Evolutionary conservation across 495 filamentous ascomycete species (phyloP).

Genomic region (Hypoxylon intermedium): DNA sequence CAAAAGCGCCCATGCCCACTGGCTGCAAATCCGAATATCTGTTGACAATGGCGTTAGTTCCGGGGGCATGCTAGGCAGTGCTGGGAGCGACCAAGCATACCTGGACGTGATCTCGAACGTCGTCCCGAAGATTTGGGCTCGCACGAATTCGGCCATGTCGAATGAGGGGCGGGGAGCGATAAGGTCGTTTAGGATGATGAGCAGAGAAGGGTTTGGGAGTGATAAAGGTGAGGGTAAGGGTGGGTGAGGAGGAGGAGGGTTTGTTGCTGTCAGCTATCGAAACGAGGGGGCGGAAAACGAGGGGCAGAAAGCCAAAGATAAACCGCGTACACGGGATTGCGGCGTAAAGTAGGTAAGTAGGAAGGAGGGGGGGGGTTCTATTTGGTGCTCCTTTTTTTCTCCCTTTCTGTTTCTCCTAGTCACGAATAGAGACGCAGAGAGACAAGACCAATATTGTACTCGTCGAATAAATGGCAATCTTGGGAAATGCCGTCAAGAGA

Average conservation of each 20-base stretch:
- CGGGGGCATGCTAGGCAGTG: constrained; percentile 13
- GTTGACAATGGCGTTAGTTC: constrained; percentile 34
- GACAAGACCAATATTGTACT: constrained; percentile 2
- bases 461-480: constrained; percentile 26
- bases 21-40: constrained; percentile 98
- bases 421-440: not conserved
- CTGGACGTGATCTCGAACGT: constrained; percentile 99
- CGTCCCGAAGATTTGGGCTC: constrained; percentile 98
- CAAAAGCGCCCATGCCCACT: constrained; percentile 98
- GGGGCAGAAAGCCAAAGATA: constrained; percentile 27
- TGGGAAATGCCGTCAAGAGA: constrained; percentile 32
- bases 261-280: constrained; percentile 28
- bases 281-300: constrained; percentile 32
- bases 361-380: not conserved
- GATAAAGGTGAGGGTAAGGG: constrained; percentile 15
- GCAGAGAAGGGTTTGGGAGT: constrained; percentile 6
- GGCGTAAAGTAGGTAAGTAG: not conserved
- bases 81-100: constrained; percentile 56
- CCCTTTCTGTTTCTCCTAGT: not conserved
- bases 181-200: constrained; percentile 4
- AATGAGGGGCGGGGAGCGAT: constrained; percentile 18
- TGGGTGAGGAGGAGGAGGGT: constrained; percentile 4
- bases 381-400: constrained; percentile 2
- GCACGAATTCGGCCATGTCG: constrained; percentile 96
- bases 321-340: constrained; percentile 22